Percentiles rank a stretch among this genome's conserved stretches.
phyloP scores from a whole-genome alignment of 2,329 filamentous ascomycete species.

The Myriangium duriaei region DNA sequence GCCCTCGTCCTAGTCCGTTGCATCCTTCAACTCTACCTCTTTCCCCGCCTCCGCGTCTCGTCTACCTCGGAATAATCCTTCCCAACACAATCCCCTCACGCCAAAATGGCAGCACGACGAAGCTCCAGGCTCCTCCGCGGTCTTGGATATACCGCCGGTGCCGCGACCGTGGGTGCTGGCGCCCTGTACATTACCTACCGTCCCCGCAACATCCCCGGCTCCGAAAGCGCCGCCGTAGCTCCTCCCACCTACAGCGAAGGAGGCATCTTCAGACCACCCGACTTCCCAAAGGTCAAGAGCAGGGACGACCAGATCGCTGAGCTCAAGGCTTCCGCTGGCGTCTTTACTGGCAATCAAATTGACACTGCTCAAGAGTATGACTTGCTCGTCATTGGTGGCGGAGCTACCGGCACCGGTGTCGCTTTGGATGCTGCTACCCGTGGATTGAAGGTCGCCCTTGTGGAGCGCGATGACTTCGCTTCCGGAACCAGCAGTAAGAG shows the following conservation, averaged over 20 bases:
- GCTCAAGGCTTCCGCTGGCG: constrained; percentile 41
- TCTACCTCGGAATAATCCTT: too few relatives aligned
- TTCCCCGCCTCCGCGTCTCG: too few relatives aligned
- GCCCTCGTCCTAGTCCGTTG: too few relatives aligned
- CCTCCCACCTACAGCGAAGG: constrained; percentile 58
- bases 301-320: constrained; percentile 53
- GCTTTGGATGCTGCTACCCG: constrained; percentile 70
- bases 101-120: constrained; percentile 11
- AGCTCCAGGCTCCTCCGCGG: constrained; percentile 35
- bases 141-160: constrained; percentile 46
- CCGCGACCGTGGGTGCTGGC: constrained; percentile 40
- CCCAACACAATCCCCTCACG: too few relatives aligned
- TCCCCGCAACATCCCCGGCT: constrained; percentile 59
- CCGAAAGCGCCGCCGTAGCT: constrained; percentile 54
- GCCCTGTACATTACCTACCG: constrained; percentile 53
- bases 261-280: constrained; percentile 53
- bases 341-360: constrained; percentile 19
- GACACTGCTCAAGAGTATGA: constrained; percentile 50
- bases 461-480: constrained; percentile 74
- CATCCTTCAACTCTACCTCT: too few relatives aligned
- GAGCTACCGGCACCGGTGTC: constrained; percentile 68
- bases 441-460: constrained; percentile 65
- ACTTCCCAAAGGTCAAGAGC: constrained; percentile 51
- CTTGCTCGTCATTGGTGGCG: constrained; percentile 65
- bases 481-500: constrained; percentile 75